A percentile compares a stretch with the other conserved stretches of the same genome.
phyloP scores from a whole-genome alignment of 805 yeast genomes.

The Cyberlindnera samutprakarnensis region DNA sequence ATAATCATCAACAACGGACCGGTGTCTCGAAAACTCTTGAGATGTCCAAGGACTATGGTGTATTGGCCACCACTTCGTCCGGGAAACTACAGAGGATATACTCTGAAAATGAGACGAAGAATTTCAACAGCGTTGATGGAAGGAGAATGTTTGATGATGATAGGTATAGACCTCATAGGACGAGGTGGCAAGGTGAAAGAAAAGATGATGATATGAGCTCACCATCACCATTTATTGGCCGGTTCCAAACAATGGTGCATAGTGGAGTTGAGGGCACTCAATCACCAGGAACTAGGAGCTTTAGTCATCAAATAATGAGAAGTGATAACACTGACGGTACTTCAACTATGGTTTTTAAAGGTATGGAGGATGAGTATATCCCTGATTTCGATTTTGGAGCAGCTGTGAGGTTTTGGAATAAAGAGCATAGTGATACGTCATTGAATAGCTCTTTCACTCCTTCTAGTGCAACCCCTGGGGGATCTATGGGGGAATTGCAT shows the following conservation, averaged over 20 bases:
- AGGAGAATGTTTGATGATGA: conserved; percentile 47
- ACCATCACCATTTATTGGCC: no score
- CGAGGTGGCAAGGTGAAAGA: no score
- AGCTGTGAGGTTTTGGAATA: conserved; percentile 40
- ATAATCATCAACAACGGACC: no score
- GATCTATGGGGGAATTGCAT: conserved; percentile 22
- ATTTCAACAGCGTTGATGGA: conserved; percentile 50
- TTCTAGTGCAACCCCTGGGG: neutral
- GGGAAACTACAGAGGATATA: conserved; percentile 40
- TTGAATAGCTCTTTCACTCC: conserved; percentile 10
- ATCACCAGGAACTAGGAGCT: no score
- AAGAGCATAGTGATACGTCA: conserved; percentile 14
- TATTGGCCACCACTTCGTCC: conserved; percentile 5
- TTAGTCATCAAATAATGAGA: no score
- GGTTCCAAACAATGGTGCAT: no score
- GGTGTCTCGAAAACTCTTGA: neutral
- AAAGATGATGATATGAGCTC: no score
- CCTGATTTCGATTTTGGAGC: conserved; percentile 60
- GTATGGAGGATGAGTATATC: conserved; percentile 69
- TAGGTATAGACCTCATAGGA: conserved; percentile 35
- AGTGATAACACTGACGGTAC: no score
- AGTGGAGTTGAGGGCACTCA: no score
- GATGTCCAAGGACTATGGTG: conserved; percentile 1
- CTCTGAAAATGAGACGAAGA: conserved; percentile 58
- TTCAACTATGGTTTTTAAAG: no score